Conservation (phyloP, 2,329 filamentous ascomycete species). For the Rutstroemia sp. region DNA sequence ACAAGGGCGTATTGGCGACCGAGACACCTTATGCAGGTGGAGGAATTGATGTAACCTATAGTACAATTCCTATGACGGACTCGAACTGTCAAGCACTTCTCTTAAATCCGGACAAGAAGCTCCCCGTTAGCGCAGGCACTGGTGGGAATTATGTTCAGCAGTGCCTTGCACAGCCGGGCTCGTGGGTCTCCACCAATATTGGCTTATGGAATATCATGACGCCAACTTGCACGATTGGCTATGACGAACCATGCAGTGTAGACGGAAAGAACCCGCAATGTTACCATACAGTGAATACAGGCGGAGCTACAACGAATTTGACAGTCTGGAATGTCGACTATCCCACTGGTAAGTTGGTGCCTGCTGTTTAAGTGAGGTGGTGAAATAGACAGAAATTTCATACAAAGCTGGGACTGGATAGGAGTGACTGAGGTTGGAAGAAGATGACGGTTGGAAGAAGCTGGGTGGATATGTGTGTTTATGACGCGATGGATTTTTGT, state of each 20-base stretch:
- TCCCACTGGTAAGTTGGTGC: not conserved
- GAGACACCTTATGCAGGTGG: not conserved
- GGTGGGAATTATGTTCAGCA: not conserved
- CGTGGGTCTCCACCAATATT: not conserved
- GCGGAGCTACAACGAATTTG: not conserved
- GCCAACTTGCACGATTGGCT: not conserved
- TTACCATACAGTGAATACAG: not conserved
- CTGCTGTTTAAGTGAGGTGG: not conserved
- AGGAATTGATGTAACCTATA: not conserved
- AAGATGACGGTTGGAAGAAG: no score
- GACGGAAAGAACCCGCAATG: not conserved
- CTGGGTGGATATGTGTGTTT: no score
- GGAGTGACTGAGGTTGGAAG: no score
- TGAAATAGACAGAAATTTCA: no score
- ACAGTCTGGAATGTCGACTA: not conserved
- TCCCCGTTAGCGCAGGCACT: not conserved
- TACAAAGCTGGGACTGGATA: not conserved
- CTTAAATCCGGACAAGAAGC: not conserved
- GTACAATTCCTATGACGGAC: not conserved
- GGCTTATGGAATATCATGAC: not conserved
- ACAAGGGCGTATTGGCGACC: not conserved
- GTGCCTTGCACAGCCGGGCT: not conserved
- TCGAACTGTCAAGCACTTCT: not conserved
- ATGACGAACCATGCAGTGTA: not conserved
- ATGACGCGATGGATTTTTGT: no score